Percentiles rank a stretch among this genome's conserved stretches.
Evolutionary conservation across 176 grass and related monocot genomes (phyloP).

Genomic region (Aegilops tauschii): DNA sequence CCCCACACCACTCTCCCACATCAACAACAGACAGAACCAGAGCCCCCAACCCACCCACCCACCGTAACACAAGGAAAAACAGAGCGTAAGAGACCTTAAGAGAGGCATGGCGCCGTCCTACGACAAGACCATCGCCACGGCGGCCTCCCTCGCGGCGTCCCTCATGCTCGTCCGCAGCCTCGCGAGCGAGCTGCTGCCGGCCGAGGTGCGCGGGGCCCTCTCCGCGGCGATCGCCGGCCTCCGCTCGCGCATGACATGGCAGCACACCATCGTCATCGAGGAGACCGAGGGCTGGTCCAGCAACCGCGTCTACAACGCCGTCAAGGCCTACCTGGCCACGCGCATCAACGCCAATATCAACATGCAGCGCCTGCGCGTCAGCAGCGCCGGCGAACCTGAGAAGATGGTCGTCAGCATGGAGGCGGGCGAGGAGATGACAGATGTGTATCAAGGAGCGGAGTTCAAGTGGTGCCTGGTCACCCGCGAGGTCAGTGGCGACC

Average conservation of each 20-base stretch:
- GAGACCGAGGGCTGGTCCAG: slow-evolving; percentile 34
- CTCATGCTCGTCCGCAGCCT: slow-evolving; percentile 45
- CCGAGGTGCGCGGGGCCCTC: slow-evolving; percentile 32
- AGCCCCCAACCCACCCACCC: neutral
- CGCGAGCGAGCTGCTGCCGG: slow-evolving; percentile 41
- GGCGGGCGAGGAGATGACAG: slow-evolving; percentile 44
- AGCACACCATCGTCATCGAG: slow-evolving; percentile 60
- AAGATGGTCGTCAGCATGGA: slow-evolving; percentile 38
- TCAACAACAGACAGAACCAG: neutral
- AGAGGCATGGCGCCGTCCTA: slow-evolving; percentile 41
- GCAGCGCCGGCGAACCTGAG: neutral
- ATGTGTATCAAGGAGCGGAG: slow-evolving; percentile 32
- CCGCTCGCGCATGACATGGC: slow-evolving; percentile 29
- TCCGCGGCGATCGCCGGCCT: slow-evolving; percentile 21
- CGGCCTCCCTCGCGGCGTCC: slow-evolving; percentile 43
- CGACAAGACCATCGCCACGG: slow-evolving; percentile 43
- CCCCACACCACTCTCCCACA: no score
- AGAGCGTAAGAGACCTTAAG: neutral
- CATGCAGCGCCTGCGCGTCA: slow-evolving; percentile 34
- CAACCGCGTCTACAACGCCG: slow-evolving; percentile 38
- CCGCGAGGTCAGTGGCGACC: neutral
- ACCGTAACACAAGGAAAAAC: neutral
- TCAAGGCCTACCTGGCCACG: slow-evolving; percentile 35
- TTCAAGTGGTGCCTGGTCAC: slow-evolving; percentile 41
- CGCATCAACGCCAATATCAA: slow-evolving; percentile 15